Evolutionary conservation across 2,329 filamentous ascomycete species (phyloP).

Genomic region (Pseudogymnoascus pannorum): DNA sequence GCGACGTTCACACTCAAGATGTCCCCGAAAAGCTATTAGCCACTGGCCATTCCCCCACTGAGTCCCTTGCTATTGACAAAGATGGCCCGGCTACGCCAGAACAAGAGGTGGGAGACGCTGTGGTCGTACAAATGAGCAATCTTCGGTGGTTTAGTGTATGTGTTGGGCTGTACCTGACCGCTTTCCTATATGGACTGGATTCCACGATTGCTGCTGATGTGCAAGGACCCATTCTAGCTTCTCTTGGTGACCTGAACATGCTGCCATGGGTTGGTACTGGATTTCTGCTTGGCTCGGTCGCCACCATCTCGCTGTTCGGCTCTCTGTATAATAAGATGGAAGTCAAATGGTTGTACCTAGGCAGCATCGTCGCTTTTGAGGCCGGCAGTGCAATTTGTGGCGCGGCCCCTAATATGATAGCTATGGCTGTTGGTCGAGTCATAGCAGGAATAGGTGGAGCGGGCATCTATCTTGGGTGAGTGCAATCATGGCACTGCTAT

Average conservation of each 20-base stretch:
- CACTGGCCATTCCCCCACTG: too few species aligned
- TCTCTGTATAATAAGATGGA: conserved; percentile 20
- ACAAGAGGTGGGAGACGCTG: too few species aligned
- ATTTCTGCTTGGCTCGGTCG: conserved; percentile 24
- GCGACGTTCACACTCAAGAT: too few species aligned
- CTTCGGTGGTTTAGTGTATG: too few species aligned
- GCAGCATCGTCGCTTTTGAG: conserved; percentile 18
- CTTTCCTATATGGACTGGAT: conserved; percentile 11
- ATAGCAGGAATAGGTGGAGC: conserved; percentile 35
- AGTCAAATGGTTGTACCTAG: conserved; percentile 22
- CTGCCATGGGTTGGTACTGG: conserved; percentile 27
- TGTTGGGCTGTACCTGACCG: background rate
- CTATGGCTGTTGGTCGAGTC: conserved; percentile 40
- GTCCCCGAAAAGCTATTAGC: too few species aligned
- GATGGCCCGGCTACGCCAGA: too few species aligned
- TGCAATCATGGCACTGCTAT: too few species aligned
- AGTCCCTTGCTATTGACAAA: too few species aligned
- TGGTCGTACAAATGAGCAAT: too few species aligned
- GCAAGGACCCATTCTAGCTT: conserved; percentile 23
- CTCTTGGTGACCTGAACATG: conserved; percentile 24
- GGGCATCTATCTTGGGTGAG: conserved; percentile 38
- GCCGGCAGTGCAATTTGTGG: conserved; percentile 26
- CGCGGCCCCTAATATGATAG: conserved; percentile 28
- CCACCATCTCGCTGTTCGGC: conserved; percentile 25
- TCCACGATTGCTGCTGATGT: conserved; percentile 24